Evolutionary conservation across 805 yeast genomes (phyloP).

Genomic region (Candida ortonii): DNA sequence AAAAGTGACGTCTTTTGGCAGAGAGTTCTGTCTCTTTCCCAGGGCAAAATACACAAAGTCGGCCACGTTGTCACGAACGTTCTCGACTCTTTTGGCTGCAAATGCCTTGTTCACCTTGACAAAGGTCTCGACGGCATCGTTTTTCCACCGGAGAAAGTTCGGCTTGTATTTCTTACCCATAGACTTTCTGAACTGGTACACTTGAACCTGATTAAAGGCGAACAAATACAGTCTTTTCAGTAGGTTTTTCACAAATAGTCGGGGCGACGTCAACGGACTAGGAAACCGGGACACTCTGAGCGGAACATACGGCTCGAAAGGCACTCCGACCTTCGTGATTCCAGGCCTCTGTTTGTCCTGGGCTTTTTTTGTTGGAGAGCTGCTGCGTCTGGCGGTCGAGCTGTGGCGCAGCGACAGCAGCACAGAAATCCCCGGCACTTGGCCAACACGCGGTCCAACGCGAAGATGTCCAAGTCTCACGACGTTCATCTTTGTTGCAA

Average conservation of each 20-base stretch:
- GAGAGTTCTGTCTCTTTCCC: conserved; percentile 44
- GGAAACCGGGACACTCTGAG: conserved; percentile 47
- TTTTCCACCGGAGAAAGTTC: conserved; percentile 75
- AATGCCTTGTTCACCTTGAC: conserved; percentile 80
- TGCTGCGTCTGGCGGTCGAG: conserved; percentile 12
- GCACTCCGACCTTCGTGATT: conserved; percentile 35
- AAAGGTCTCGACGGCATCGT: conserved; percentile 73
- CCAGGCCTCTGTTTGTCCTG: conserved; percentile 29
- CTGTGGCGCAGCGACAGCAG: conserved; percentile 12
- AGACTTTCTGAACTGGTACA: conserved; percentile 39
- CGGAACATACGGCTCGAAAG: conserved; percentile 46
- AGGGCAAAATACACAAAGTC: conserved; percentile 65
- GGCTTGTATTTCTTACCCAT: conserved; percentile 50
- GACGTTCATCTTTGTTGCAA: too few relatives aligned
- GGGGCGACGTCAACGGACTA: conserved; percentile 36
- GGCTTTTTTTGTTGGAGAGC: too few relatives aligned
- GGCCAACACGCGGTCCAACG: neutral
- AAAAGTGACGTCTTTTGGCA: conserved; percentile 58
- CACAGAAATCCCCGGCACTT: neutral
- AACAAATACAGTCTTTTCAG: conserved; percentile 63
- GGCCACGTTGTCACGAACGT: conserved; percentile 45
- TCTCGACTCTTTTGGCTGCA: conserved; percentile 53
- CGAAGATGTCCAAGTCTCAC: too few relatives aligned
- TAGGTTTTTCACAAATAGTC: conserved; percentile 41
- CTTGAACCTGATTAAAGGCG: conserved; percentile 61